Conservation (phyloP, 768 basidiomycete species). For the Cystobasidium tubakii region DNA sequence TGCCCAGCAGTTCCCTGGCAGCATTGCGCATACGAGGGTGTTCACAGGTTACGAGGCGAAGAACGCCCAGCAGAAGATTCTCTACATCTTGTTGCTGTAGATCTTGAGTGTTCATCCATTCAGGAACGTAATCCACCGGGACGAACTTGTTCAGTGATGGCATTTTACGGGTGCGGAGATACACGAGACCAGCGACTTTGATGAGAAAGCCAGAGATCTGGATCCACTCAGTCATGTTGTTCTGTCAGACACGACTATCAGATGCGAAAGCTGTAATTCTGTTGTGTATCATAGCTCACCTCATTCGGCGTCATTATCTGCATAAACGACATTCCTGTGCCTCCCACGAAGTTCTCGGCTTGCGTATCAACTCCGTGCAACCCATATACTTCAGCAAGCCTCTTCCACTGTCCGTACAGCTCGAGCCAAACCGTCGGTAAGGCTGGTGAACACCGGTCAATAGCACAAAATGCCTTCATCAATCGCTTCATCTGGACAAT, state of each 20-base stretch:
- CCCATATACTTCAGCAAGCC: not conserved
- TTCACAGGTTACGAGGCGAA: not conserved
- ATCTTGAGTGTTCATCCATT: not conserved
- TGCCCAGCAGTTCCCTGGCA: constrained; percentile 71
- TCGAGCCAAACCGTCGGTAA: not conserved
- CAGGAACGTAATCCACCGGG: constrained; percentile 2
- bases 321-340: not conserved
- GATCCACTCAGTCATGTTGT: constrained; percentile 11
- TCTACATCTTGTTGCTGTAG: not conserved
- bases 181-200: not conserved
- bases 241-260: not conserved
- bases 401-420: not conserved
- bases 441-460: not conserved
- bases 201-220: constrained; percentile 14
- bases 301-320: not conserved
- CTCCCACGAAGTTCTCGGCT: not conserved
- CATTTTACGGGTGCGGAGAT: not conserved
- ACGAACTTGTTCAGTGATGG: not conserved
- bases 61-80: not conserved
- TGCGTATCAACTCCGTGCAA: not conserved
- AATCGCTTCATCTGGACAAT: constrained; percentile 13
- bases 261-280: not conserved
- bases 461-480: not conserved
- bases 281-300: not conserved
- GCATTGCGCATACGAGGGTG: constrained; percentile 60